Evolutionary conservation across 148 eudicot species (phyloP), one percentile per base, ranked within the genome.

Genomic region (Silene conica): DNA sequence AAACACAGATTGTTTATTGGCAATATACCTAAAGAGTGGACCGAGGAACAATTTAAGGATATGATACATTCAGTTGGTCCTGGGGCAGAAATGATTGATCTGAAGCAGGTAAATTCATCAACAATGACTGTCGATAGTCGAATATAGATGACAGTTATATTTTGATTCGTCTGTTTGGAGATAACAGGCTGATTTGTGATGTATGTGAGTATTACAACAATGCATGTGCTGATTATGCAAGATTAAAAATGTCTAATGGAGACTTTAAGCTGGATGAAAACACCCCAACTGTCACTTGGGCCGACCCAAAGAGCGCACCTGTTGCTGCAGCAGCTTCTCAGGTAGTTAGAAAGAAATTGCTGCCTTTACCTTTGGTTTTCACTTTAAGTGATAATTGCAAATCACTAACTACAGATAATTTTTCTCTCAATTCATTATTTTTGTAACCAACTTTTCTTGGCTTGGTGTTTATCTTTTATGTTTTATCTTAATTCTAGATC

Each of bases 181-280:
- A 25, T 69, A 63, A 8, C 4, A 45, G 21, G 18, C 59, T 62
- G 48, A 43, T 23, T 46, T 18, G 6, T 61, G 13, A 34, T 48
- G 66, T 64, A 22, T 69, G n/a, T 14, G 98, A 95, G 86, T 95
- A 90, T 81, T 95, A 87, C 87, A 95, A 92, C 87, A 92, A 95
- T 85, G 96, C 97, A 7, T 95, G 98, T 82, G 98, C 98, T 71
- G 98, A 95, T 78, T 88, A 87, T 81, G 92, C 97, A 31, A 80
- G 93, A 75, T 91, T 87, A 75, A 87, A 90, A 77, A 88, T 95
- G 97, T 82, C 89, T 52, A 81, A 65, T 75, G 84, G 84, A 22
- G 83, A 61, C 71, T 95, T 95, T 82, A 92, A 87, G 79, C 74
- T 95, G 52, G 98, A 95, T 55, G 98, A 90, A 6, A 92, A 95